Base-by-base conservation (phyloP, 345 rosid genomes). In the Lepidium didymum region DNA sequence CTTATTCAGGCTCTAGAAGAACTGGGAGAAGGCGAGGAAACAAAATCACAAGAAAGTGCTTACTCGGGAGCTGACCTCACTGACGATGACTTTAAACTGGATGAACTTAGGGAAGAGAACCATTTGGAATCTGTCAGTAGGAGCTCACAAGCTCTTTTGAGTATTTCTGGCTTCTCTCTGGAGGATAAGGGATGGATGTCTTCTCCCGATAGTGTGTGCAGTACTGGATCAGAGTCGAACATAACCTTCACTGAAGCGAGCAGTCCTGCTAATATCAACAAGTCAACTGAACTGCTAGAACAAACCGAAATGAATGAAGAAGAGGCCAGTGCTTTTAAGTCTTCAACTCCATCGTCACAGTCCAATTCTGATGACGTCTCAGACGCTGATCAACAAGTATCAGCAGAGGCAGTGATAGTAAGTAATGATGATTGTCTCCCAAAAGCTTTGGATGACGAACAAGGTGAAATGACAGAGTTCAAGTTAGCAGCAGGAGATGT, bases 121-220 rank as follows among this genome's bases (percentile, higher is more conserved):
- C 78, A 78, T 64, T 72, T 82, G 14, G 67, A 56, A 43, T 79
- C 82, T 49, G 82, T 78, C 51, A 71, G 81, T 71, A 84, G 56
- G 67, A 77, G 73, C 62, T 41, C 78, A 37, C 72, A 70, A 54
- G 90, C 81, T 44, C 43, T 76, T 68, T 66, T 60, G 62, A 56
- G 70, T 64, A 55, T 58, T 45, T 42, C 62, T 19, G 83, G 77
- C 44, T 70, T 81, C 42, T 78, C 85, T 67, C 73, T 72, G 70
- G 83, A 82, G 73, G 87, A 85, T 50, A 83, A 74, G 70, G 90
- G 81, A 75, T 90, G 88, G 90, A 70, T 90, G 78, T 90, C 97
- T 61, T 86, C 90, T 49, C 95, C 95, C n/a, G 90, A 90, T 67
- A 90, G 85, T 63, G 45, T 87, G 44, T 81, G 72, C 64, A 79